Percentiles rank a stretch among this genome's conserved stretches.
Evolutionary conservation across 1,284 basidiomycete species (phyloP).

Genomic region (Lentinula novae-zelandiae): DNA sequence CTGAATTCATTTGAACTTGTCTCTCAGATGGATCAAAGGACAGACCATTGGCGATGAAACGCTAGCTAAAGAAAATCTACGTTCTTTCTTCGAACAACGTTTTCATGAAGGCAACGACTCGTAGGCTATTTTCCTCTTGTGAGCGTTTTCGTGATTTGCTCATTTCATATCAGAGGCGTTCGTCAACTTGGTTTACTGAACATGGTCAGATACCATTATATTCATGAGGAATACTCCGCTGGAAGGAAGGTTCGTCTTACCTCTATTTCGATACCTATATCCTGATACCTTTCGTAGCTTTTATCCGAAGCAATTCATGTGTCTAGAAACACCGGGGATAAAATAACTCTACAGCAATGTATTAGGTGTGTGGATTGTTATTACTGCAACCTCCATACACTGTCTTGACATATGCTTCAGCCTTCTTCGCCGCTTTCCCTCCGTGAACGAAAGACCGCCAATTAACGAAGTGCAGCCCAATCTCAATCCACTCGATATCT

Average conservation of each 20-base stretch:
- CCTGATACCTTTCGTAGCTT: constrained; percentile 38
- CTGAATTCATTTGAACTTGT: neutral
- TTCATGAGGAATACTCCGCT: constrained; percentile 60
- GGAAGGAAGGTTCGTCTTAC: constrained; percentile 53
- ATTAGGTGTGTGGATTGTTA: constrained; percentile 48
- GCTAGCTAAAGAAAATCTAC: constrained; percentile 62
- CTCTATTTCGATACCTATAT: neutral
- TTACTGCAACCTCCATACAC: neutral
- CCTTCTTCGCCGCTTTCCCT: constrained; percentile 65
- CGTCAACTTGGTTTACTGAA: constrained; percentile 76
- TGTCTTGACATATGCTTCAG: constrained; percentile 32
- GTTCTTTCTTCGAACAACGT: constrained; percentile 77
- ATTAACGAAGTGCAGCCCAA: constrained; percentile 76
- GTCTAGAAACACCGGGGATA: constrained; percentile 68
- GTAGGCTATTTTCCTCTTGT: constrained; percentile 36
- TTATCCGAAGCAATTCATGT: constrained; percentile 72
- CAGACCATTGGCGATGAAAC: constrained; percentile 62
- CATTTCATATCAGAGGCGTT: constrained; percentile 47
- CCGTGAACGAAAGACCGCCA: constrained; percentile 37
- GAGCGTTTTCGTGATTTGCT: constrained; percentile 3
- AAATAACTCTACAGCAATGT: constrained; percentile 70
- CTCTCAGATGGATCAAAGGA: constrained; percentile 59
- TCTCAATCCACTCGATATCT: constrained; percentile 69
- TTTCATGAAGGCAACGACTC: constrained; percentile 77
- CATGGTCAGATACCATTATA: constrained; percentile 73